Evolutionary conservation across 116 monocot genomes (phyloP).

Genomic region (Iris pallida): DNA sequence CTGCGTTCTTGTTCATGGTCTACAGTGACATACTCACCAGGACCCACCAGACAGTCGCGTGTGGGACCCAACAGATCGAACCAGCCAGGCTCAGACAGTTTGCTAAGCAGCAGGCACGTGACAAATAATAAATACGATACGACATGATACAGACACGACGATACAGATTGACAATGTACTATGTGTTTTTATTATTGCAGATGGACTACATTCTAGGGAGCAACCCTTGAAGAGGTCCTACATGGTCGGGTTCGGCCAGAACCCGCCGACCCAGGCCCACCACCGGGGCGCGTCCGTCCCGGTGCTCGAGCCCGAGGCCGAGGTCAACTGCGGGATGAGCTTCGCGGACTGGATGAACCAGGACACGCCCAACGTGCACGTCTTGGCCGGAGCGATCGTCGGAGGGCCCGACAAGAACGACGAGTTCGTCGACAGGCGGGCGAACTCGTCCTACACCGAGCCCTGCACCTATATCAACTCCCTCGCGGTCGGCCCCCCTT

Average conservation of each 20-base stretch:
- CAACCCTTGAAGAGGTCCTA: slow-evolving; percentile 73
- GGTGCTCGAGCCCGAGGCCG: slow-evolving; percentile 2
- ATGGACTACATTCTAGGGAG: slow-evolving; percentile 87
- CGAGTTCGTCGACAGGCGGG: slow-evolving; percentile 60
- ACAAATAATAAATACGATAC: too few species aligned
- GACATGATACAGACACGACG: too few species aligned
- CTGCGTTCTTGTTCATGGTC: slow-evolving; percentile 58
- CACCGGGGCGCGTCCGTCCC: slow-evolving; percentile 87
- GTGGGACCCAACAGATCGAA: slow-evolving; percentile 42
- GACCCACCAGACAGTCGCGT: slow-evolving; percentile 42
- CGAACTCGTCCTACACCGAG: slow-evolving; percentile 47
- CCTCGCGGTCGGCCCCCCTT: slow-evolving; percentile 69
- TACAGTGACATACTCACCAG: slow-evolving; percentile 65
- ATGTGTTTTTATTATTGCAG: slow-evolving; percentile 17
- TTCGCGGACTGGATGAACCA: slow-evolving; percentile 59
- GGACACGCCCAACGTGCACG: slow-evolving; percentile 57
- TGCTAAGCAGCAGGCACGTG: slow-evolving; percentile 73
- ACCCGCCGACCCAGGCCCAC: slow-evolving; percentile 64
- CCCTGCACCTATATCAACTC: slow-evolving; percentile 89
- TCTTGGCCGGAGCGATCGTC: slow-evolving; percentile 88
- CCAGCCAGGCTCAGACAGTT: slow-evolving; percentile 55
- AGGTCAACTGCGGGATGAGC: slow-evolving; percentile 62
- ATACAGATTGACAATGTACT: too few species aligned
- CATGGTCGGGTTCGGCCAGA: slow-evolving; percentile 76
- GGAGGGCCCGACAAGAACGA: slow-evolving; percentile 77